phyloP scores from a whole-genome alignment of 169 alveolate genomes.

The Theileria parva region DNA sequence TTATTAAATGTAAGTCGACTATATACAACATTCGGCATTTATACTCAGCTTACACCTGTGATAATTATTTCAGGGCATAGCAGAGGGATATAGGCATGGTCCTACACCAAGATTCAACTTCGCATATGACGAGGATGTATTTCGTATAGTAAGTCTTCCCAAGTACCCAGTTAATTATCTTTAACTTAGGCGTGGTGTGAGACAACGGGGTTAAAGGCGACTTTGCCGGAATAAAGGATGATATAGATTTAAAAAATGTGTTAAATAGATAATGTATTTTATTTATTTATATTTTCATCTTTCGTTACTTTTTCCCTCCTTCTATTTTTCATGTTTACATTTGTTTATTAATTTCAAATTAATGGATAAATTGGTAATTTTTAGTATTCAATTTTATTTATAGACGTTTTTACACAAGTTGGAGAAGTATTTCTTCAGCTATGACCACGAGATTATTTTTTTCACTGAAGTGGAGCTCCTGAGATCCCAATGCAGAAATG shows the following conservation, averaged over 20 bases:
- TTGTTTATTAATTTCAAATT: neutral
- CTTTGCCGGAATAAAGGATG: slow-evolving; percentile 10
- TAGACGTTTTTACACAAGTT: slow-evolving; percentile 17
- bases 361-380: slow-evolving; percentile 5
- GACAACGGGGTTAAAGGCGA: slow-evolving; percentile 49
- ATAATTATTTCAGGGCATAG: slow-evolving; percentile 65
- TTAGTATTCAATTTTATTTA: neutral
- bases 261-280: neutral
- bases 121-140: slow-evolving; percentile 78
- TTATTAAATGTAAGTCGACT: slow-evolving; percentile 10
- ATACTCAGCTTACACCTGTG: neutral
- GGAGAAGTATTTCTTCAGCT: slow-evolving; percentile 10
- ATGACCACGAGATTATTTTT: neutral
- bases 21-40: neutral
- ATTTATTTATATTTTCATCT: neutral
- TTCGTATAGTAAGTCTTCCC: slow-evolving; percentile 58
- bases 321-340: neutral
- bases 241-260: neutral
- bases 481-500: slow-evolving; percentile 8
- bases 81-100: slow-evolving; percentile 80
- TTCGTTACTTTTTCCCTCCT: neutral
- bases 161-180: neutral
- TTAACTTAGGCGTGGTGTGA: slow-evolving; percentile 51
- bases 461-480: slow-evolving; percentile 27
- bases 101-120: slow-evolving; percentile 81